Base-by-base conservation (phyloP, 148 eudicot genomes). In the Fagopyrum esculentum region DNA sequence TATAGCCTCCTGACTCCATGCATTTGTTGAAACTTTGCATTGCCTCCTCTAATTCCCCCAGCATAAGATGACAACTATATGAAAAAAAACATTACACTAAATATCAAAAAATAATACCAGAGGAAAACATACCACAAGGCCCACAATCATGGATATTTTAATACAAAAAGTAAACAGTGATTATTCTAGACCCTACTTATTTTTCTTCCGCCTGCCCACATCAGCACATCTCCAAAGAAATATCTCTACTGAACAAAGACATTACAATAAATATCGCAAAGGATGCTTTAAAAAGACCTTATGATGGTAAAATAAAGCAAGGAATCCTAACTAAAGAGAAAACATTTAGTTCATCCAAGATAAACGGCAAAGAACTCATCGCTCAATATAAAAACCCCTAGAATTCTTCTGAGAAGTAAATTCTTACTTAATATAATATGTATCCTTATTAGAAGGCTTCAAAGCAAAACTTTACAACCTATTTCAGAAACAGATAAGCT, bases 31-130 rank as follows among this genome's bases (percentile, higher is more conserved):
- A 94, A 77, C 87, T 84, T 57, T 79, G 81, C 16, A 81, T 78
- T 22, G 97, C 97, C 50, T 86, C 89, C 82, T 89, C 91, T 75
- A 90, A 77, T 76, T 94, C 97, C 73, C 98, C 98, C 75, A 94
- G 84, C 60, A 84, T 82, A 77, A 94, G 89, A 89, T 91, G 86
- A 72, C 96, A 91, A 76, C 98, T 94, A 83, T 52, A 73, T 5
- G 35, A 69, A 61, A 47, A 56, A 17, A 45, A 11, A 11, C n/a
- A 26, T 6, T 6, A 10, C 17, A 66, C 8, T 17, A n/a, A 35
- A 35, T 35, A 35, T 35, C 40, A 2, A 11, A 30, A 63, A 22
- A 59, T 10, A 9, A 63, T 63, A 29, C 45, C 26, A 44, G 26
- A 9, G 9, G 30, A 22, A 19, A 19, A 59, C 7, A 2, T 56